Conservation (phyloP, 306 rosid species). For the apple (Malus domestica) region DNA sequence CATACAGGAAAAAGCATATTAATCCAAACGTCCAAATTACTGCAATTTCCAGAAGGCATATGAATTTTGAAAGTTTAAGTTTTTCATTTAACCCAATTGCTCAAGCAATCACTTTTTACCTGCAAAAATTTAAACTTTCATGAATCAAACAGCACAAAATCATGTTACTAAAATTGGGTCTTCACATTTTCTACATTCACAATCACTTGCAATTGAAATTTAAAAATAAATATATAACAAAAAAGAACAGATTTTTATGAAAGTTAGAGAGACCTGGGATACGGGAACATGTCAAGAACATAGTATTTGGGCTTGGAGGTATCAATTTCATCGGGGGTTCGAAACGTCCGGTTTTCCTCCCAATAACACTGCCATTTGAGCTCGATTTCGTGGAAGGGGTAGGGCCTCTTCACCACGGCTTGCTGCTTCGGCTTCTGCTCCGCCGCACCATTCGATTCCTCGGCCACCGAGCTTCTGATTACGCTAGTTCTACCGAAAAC, state of each 20-base stretch:
- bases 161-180: not conserved
- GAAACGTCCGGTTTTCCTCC: constrained; percentile 66
- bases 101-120: too few species aligned
- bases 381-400: constrained; percentile 74
- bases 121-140: too few species aligned
- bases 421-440: constrained; percentile 30
- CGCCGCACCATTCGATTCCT: constrained; percentile 19
- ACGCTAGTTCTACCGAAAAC: not conserved
- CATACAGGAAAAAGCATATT: too few species aligned
- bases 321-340: constrained; percentile 80
- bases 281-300: constrained; percentile 95
- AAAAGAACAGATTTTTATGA: not conserved
- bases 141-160: not conserved
- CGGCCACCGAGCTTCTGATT: constrained; percentile 26
- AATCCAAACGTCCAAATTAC: too few species aligned
- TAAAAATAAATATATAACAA: too few species aligned
- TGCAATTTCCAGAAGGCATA: not conserved
- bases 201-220: not conserved
- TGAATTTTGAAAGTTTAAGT: not conserved
- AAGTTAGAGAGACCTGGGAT: constrained; percentile 61
- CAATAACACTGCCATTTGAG: constrained; percentile 86
- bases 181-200: not conserved
- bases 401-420: constrained; percentile 35
- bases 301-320: constrained; percentile 81
- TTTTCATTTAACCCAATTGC: too few species aligned